Conservation (phyloP, 345 rosid genomes). For the Cochlearia excelsa region DNA sequence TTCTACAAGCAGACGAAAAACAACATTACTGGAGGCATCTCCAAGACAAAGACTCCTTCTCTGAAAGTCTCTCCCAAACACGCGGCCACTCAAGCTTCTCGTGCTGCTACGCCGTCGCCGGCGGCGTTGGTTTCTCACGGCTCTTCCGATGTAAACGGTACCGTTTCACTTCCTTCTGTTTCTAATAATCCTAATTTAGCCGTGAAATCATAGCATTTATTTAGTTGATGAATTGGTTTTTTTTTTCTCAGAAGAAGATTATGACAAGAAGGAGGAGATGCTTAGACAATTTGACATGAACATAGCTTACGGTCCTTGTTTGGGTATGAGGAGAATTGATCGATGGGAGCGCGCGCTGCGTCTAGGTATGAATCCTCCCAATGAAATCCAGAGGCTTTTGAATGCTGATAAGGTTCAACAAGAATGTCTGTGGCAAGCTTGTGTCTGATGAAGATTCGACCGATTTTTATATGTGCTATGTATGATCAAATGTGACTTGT, state of each 20-base stretch:
- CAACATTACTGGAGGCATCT: slow-evolving; percentile 34
- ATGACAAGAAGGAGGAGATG: slow-evolving; percentile 45
- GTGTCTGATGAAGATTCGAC: slow-evolving; percentile 42
- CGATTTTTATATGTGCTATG: slow-evolving; percentile 14
- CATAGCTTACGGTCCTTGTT: slow-evolving; percentile 78
- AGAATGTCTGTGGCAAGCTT: slow-evolving; percentile 73
- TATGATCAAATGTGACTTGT: slow-evolving; percentile 11
- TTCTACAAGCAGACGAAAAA: slow-evolving; percentile 62
- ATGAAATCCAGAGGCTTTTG: slow-evolving; percentile 48
- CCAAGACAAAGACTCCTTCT: slow-evolving; percentile 40
- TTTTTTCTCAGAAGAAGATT: slow-evolving; percentile 39
- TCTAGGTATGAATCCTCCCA: slow-evolving; percentile 64
- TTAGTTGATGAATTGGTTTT: not conserved
- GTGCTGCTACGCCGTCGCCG: slow-evolving; percentile 45
- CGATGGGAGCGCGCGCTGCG: slow-evolving; percentile 76
- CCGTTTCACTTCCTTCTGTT: not conserved
- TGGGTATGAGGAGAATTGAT: slow-evolving; percentile 62
- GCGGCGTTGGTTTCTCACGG: slow-evolving; percentile 54
- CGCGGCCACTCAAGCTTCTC: slow-evolving; percentile 43
- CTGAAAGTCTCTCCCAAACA: slow-evolving; percentile 38
- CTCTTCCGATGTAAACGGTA: slow-evolving; percentile 35
- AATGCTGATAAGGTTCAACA: slow-evolving; percentile 41
- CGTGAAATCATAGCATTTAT: not conserved
- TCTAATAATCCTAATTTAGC: not conserved
- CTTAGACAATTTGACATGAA: slow-evolving; percentile 79